Conservation (phyloP, 208 protist species). For the Wallacemonas sp. region DNA sequence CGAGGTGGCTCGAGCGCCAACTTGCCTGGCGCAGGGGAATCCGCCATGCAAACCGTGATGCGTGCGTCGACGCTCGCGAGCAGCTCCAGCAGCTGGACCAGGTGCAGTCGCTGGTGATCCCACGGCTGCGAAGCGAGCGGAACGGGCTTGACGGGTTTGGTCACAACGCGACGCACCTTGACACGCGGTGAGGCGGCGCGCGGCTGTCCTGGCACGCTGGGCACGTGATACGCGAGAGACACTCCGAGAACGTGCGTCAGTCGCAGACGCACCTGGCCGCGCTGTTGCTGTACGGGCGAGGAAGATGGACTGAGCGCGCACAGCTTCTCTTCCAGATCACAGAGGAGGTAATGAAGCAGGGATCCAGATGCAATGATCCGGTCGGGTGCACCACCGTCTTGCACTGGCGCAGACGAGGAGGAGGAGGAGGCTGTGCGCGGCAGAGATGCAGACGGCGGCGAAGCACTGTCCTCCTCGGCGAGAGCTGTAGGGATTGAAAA, state of each 20-base stretch:
- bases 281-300: background rate
- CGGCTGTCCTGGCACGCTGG: background rate
- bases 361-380: too few species aligned
- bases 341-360: background rate
- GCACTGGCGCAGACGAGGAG: too few species aligned
- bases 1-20: background rate
- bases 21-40: background rate
- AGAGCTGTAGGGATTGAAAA: too few species aligned
- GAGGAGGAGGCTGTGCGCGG: too few species aligned
- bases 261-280: background rate
- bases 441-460: too few species aligned
- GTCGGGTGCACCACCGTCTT: too few species aligned
- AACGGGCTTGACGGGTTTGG: background rate
- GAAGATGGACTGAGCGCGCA: background rate
- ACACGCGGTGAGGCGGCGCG: conserved; percentile 10
- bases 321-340: conserved; percentile 2
- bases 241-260: conserved; percentile 5
- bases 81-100: background rate
- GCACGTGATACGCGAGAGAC: background rate
- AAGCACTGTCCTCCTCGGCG: too few species aligned
- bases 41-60: background rate
- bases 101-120: background rate
- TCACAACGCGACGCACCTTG: conserved; percentile 2
- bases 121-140: background rate
- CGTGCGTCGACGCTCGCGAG: background rate